phyloP scores from a whole-genome alignment of 2,329 filamentous ascomycete species.

The Didymella keratinophila region DNA sequence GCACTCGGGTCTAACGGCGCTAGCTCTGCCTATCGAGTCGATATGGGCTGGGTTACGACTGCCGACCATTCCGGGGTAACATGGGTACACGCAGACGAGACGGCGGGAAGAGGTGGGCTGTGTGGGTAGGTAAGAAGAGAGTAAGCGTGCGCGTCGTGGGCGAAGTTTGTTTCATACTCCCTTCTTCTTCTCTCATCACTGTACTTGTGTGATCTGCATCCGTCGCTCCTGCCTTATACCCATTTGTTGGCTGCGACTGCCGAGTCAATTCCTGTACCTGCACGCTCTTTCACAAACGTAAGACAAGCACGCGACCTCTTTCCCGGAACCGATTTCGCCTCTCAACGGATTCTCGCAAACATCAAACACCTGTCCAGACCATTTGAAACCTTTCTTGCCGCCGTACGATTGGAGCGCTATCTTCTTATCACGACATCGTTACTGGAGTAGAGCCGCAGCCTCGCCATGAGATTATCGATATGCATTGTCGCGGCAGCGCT shows the following conservation, averaged over 20 bases:
- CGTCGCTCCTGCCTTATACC: not conserved
- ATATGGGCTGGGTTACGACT: conserved; percentile 4
- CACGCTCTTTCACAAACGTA: conserved; percentile 13
- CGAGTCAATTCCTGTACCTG: conserved; percentile 10
- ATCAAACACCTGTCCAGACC: not conserved
- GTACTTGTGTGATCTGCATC: conserved; percentile 1
- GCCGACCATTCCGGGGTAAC: conserved; percentile 21
- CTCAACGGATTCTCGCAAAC: not conserved
- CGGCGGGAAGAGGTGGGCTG: conserved; percentile 8
- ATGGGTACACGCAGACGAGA: conserved; percentile 7
- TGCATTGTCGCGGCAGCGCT: conserved; percentile 34
- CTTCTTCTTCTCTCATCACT: conserved; percentile 1
- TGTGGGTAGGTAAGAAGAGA: conserved; percentile 14
- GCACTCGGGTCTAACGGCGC: conserved; percentile 19
- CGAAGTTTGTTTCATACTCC: conserved; percentile 7
- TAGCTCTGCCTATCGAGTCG: conserved; percentile 7
- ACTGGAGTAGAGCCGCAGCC: not conserved
- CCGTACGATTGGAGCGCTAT: not conserved
- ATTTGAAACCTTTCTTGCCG: not conserved
- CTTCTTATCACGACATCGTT: conserved; percentile 16
- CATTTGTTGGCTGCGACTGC: conserved; percentile 10
- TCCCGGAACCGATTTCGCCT: conserved; percentile 2
- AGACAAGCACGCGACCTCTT: conserved; percentile 17
- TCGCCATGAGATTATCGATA: conserved; percentile 39
- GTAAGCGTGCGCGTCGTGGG: conserved; percentile 15